A percentile compares a stretch with the other conserved stretches of the same genome.
These are phyloP conservation scores for Paramecium octaurelia DNA, from an alignment of 73 alveolate species.

Conservation along the genomic window DNA sequence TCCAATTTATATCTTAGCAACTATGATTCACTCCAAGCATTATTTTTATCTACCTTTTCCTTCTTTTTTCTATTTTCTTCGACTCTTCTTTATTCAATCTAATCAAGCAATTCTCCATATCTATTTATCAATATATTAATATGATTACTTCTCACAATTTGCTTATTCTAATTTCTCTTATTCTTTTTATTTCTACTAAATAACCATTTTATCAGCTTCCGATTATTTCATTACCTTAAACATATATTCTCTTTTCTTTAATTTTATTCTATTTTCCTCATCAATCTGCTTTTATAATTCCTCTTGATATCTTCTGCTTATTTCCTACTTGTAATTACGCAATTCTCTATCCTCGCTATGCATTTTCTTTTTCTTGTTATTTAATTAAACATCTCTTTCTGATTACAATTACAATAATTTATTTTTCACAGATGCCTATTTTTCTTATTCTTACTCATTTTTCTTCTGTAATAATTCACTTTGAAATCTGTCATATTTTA, in stretches of 20 bases:
- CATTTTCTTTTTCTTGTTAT: not conserved
- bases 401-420: not conserved
- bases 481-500: not conserved
- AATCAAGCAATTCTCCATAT: constrained; percentile 32
- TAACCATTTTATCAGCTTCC: constrained; percentile 2
- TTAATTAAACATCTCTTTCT: not conserved
- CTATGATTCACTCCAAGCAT: constrained; percentile 25
- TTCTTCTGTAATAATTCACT: not conserved
- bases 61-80: not conserved
- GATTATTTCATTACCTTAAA: constrained; percentile 25
- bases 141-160: not conserved
- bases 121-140: not conserved
- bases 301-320: not conserved
- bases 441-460: not conserved
- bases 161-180: not conserved
- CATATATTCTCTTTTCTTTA: not conserved
- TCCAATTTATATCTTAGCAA: not conserved
- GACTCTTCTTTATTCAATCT: not conserved
- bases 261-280: not conserved
- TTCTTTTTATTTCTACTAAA: not conserved
- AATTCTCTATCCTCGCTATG: not conserved
- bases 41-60: constrained; percentile 18
- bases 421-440: not conserved
- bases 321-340: not conserved
- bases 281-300: not conserved